Evolutionary conservation across 2,329 filamentous ascomycete species (phyloP).

Genomic region (Pleurostoma richardsiae): DNA sequence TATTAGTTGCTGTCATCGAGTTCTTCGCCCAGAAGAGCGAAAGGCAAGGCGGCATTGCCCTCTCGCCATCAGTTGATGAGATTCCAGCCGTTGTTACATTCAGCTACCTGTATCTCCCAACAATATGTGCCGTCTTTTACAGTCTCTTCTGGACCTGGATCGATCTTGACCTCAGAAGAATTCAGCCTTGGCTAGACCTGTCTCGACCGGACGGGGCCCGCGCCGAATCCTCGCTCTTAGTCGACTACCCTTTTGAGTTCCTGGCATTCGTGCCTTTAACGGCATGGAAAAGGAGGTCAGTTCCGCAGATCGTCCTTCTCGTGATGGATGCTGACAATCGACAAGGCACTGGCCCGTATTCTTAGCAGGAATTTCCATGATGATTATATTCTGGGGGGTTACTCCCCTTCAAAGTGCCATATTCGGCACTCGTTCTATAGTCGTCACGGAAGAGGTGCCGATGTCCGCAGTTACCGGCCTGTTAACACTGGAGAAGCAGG

Average conservation of each 20-base stretch:
- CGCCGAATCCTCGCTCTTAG: slow-evolving; percentile 38
- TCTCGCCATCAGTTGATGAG: slow-evolving; percentile 14
- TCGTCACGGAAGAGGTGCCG: not conserved
- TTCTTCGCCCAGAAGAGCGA: slow-evolving; percentile 33
- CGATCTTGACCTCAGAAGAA: slow-evolving; percentile 51
- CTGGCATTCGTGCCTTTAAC: slow-evolving; percentile 23
- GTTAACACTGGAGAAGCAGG: slow-evolving; percentile 15
- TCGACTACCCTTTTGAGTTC: slow-evolving; percentile 46
- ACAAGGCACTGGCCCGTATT: slow-evolving; percentile 52
- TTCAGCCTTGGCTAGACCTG: slow-evolving; percentile 57
- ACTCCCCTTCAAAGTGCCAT: slow-evolving; percentile 51
- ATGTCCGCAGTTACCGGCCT: slow-evolving; percentile 11
- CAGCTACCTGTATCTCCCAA: slow-evolving; percentile 47
- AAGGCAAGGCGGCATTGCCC: slow-evolving; percentile 31
- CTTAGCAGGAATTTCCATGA: slow-evolving; percentile 36
- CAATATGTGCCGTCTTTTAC: slow-evolving; percentile 47
- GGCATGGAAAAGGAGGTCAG: slow-evolving; percentile 20
- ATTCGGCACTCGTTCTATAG: slow-evolving; percentile 33
- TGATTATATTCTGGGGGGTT: slow-evolving; percentile 49
- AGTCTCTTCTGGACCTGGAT: slow-evolving; percentile 55
- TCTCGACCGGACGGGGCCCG: slow-evolving; percentile 37
- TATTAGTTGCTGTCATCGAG: slow-evolving; percentile 38
- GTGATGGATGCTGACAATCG: too few species aligned
- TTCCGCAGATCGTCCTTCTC: too few species aligned
- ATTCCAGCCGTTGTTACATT: slow-evolving; percentile 30